These are phyloP conservation scores for Ogataea naganishii DNA, from an alignment of 805 yeast species.

Conservation along the genomic window DNA sequence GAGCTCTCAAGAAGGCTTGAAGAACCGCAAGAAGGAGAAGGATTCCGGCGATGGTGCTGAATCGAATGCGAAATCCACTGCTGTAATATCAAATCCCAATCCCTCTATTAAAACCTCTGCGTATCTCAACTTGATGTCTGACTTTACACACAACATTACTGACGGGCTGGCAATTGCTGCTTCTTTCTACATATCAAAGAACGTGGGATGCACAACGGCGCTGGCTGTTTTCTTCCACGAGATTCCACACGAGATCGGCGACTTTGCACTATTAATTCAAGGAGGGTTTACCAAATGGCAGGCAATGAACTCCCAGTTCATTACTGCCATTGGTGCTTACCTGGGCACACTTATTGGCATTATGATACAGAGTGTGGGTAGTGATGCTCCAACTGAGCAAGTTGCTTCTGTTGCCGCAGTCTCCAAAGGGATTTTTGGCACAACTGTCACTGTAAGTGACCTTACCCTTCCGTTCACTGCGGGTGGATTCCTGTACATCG, in stretches of 20 bases:
- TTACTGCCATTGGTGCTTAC: constrained; percentile 58
- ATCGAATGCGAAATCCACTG: constrained; percentile 10
- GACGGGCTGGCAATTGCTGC: constrained; percentile 73
- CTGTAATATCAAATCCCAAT: constrained; percentile 23
- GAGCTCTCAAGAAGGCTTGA: constrained; percentile 7
- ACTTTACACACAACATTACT: constrained; percentile 65
- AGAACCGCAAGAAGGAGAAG: constrained; percentile 11
- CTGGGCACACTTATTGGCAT: constrained; percentile 62
- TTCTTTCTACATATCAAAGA: constrained; percentile 51
- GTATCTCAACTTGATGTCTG: constrained; percentile 59
- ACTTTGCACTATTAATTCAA: constrained; percentile 62
- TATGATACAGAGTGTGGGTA: constrained; percentile 34
- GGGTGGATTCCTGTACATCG: constrained; percentile 69
- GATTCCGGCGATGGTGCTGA: constrained; percentile 13
- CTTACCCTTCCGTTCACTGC: constrained; percentile 63
- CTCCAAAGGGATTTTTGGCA: constrained; percentile 35
- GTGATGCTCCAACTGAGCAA: constrained; percentile 5
- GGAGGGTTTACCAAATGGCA: constrained; percentile 61
- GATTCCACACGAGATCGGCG: constrained; percentile 77
- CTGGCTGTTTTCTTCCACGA: constrained; percentile 70
- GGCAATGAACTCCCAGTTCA: constrained; percentile 58
- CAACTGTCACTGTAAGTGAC: constrained; percentile 42
- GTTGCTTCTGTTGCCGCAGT: constrained; percentile 1
- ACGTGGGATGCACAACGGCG: constrained; percentile 60
- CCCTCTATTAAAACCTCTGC: constrained; percentile 43